Evolutionary conservation across 148 eudicot species (phyloP).

Genomic region (Cornus suecica): DNA sequence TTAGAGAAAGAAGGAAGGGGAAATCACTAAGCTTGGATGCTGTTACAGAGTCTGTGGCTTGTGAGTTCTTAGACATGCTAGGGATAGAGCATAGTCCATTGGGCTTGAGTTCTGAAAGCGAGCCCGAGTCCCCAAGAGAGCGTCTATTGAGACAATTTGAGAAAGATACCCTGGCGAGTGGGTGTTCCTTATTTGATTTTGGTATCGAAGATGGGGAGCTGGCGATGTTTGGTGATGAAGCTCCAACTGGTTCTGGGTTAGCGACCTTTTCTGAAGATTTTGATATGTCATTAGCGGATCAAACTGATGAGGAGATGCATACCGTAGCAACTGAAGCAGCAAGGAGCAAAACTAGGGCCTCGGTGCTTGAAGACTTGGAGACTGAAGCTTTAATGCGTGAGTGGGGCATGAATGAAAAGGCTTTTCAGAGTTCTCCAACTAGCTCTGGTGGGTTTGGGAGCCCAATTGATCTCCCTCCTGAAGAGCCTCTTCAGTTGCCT

Average conservation of each 20-base stretch:
- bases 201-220: constrained; percentile 32
- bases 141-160: constrained; percentile 77
- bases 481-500: constrained; percentile 61
- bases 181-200: constrained; percentile 52
- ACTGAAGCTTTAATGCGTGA: constrained; percentile 79
- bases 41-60: constrained; percentile 55
- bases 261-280: constrained; percentile 25
- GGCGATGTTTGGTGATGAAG: constrained; percentile 26
- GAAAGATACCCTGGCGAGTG: constrained; percentile 64
- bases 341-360: constrained; percentile 49
- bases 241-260: constrained; percentile 34
- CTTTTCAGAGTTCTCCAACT: constrained; percentile 51
- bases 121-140: constrained; percentile 84
- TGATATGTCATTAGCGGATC: constrained; percentile 19
- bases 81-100: constrained; percentile 61
- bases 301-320: constrained; percentile 20
- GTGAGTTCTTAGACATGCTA: constrained; percentile 68
- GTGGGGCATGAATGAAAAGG: constrained; percentile 81
- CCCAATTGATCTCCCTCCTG: constrained; percentile 54
- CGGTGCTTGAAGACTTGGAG: constrained; percentile 65
- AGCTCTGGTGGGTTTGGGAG: constrained; percentile 71
- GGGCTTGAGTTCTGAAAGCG: constrained; percentile 50
- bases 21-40: constrained; percentile 69
- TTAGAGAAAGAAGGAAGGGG: constrained; percentile 25
- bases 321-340: constrained; percentile 21